A percentile compares a stretch with the other conserved stretches of the same genome.
These are phyloP conservation scores for Epichloe gansuensis DNA, from an alignment of 2,329 filamentous ascomycete genomes.

Conservation along the genomic window DNA sequence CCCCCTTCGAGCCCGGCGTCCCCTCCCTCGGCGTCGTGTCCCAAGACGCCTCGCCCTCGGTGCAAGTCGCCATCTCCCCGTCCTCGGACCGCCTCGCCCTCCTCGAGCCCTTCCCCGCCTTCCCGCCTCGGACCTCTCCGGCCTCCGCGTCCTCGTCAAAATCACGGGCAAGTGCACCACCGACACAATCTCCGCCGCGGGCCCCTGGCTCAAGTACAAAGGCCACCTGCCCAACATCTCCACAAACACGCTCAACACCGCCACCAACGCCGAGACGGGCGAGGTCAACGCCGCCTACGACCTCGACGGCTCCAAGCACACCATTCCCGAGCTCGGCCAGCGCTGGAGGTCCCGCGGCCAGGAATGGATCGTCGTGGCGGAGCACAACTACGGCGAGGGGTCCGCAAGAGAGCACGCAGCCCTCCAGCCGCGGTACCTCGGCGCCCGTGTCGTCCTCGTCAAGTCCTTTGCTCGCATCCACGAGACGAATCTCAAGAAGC, in stretches of 20 bases:
- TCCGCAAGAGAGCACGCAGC: conserved; percentile 83
- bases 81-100: conserved; percentile 83
- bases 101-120: conserved; percentile 79
- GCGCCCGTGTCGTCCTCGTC: conserved; percentile 68
- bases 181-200: conserved; percentile 94
- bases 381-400: conserved; percentile 95
- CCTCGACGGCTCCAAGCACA: conserved; percentile 57
- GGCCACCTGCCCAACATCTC: conserved; percentile 96
- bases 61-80: conserved; percentile 68
- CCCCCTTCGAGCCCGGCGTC: conserved; percentile 67
- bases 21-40: conserved; percentile 60
- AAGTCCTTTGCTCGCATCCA: conserved; percentile 90
- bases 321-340: conserved; percentile 78
- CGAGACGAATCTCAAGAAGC: conserved; percentile 94
- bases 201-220: conserved; percentile 98
- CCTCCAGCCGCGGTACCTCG: conserved; percentile 81
- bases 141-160: conserved; percentile 84
- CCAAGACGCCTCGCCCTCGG: conserved; percentile 54
- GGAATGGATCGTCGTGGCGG: conserved; percentile 88
- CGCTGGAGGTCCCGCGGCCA: conserved; percentile 66
- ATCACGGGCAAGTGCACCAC: conserved; percentile 97
- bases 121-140: conserved; percentile 61
- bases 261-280: conserved; percentile 80
- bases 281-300: conserved; percentile 93
- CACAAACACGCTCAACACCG: conserved; percentile 93